Base-by-base conservation (phyloP, 257 asterid species). In the Agastache rugosa region DNA sequence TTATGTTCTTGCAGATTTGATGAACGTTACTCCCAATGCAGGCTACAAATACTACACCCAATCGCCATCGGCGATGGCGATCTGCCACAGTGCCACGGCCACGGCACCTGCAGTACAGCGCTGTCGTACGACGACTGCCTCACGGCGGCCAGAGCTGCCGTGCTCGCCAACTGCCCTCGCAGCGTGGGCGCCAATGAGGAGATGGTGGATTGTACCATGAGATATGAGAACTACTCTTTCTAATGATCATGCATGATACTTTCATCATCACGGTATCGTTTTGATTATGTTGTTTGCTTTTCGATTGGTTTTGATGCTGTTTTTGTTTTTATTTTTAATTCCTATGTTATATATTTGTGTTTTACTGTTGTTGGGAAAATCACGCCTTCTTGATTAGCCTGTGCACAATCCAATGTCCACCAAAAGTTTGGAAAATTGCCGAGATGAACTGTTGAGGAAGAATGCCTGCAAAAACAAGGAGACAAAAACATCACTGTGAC, bases 161-260 rank as follows among this genome's bases (percentile, higher is more conserved):
- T 47, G 8, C 19, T 47, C 54, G 6, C 2, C 17, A 6, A 19
- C 54, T 47, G 54, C 20, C 54, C 54, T 4, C 14, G 54, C 54
- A 12, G 19, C 20, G 20, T 47, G 19, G 54, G 54, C 14, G 54
- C 19, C 1, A 19, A 47, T 5, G 54, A 14, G 22, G 55, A n/a
- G 55, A 48, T n/a, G 55, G 55, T 48, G 55, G 55, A 48, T 48
- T 48, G 55, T 48, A 48, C 22, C 55, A 48, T 48, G 54, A 48
- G 22, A 16, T 48, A 48, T n/a, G 55, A n/a, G 55, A 48, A 48
- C 55, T 48, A n/a, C 55, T 16, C 22, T 48, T 48, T 48, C 55
- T 48, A 48, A 10, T 39, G 42, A 25, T 25, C 29, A 25, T 25
- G 29, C 29, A 25, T 25, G 29, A 25, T 25, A 25, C 29, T 25